These are phyloP conservation scores for Gloeopeniophorella convolvens DNA, from an alignment of 768 basidiomycete genomes.

Conservation along the genomic window DNA sequence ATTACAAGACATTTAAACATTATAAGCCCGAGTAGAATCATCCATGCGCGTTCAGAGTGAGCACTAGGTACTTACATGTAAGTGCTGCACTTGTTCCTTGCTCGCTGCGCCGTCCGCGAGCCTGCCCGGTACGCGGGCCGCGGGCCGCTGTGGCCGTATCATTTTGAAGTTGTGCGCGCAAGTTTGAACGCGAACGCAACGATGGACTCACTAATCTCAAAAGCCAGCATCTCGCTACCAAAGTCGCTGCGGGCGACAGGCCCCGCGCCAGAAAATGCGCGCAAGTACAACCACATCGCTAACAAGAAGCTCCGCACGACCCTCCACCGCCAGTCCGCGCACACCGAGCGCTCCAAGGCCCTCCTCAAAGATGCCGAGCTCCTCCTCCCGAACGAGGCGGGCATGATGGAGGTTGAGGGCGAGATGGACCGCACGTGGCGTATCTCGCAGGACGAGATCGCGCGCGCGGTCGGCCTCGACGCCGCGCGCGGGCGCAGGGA, in stretches of 20 bases:
- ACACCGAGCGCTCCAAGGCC: slow-evolving; percentile 54
- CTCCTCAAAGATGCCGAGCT: slow-evolving; percentile 67
- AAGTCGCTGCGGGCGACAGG: slow-evolving; percentile 55
- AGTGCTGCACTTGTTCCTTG: no score
- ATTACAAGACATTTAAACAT: no score
- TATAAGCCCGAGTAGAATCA: no score
- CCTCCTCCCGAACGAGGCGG: slow-evolving; percentile 61
- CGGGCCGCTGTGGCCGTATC: no score
- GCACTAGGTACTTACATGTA: no score
- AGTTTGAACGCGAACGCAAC: background rate
- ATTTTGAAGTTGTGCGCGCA: no score
- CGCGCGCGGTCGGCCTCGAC: slow-evolving; percentile 57
- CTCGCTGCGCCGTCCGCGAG: no score
- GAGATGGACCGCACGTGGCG: slow-evolving; percentile 89
- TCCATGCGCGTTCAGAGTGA: no score
- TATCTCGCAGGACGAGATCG: slow-evolving; percentile 74
- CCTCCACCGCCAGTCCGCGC: slow-evolving; percentile 53
- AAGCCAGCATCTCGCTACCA: slow-evolving; percentile 48
- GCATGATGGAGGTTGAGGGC: slow-evolving; percentile 68
- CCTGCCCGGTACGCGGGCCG: no score
- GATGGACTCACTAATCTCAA: slow-evolving; percentile 12
- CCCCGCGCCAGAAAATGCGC: slow-evolving; percentile 40
- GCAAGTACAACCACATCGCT: slow-evolving; percentile 53
- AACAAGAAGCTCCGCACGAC: slow-evolving; percentile 74
- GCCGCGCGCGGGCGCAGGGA: slow-evolving; percentile 72